phyloP scores from a whole-genome alignment of 805 yeast genomes.

The Naumovozyma dairenensis region DNA sequence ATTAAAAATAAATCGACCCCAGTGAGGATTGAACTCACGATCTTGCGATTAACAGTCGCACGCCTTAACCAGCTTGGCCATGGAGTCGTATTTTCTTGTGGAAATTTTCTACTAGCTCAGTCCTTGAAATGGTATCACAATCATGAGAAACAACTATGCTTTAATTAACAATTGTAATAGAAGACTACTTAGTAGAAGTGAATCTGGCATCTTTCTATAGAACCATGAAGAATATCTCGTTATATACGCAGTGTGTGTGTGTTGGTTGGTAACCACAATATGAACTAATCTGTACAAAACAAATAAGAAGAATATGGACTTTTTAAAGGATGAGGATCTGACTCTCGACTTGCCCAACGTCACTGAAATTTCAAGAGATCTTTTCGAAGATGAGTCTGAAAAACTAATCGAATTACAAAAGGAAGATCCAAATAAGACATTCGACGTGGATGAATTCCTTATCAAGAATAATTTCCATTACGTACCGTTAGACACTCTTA shows the following conservation, averaged over 20 bases:
- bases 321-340: slow-evolving; percentile 16
- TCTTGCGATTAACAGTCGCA: slow-evolving; percentile 59
- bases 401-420: slow-evolving; percentile 3
- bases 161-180: too few relatives aligned
- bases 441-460: slow-evolving; percentile 23
- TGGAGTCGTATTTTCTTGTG: slow-evolving; percentile 40
- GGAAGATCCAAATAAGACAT: slow-evolving; percentile 4
- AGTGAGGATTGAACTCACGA: slow-evolving; percentile 53
- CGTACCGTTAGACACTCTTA: slow-evolving; percentile 22
- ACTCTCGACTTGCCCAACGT: slow-evolving; percentile 21
- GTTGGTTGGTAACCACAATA: too few relatives aligned
- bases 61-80: slow-evolving; percentile 57
- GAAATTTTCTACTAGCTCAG: too few relatives aligned
- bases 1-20: slow-evolving; percentile 34
- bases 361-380: slow-evolving; percentile 20
- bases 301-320: slow-evolving; percentile 17
- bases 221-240: too few relatives aligned
- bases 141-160: too few relatives aligned
- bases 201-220: too few relatives aligned
- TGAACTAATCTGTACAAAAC: too few relatives aligned
- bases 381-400: slow-evolving; percentile 19
- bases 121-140: too few relatives aligned
- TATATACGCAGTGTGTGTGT: too few relatives aligned
- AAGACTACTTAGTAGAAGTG: too few relatives aligned
- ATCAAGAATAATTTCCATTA: slow-evolving; percentile 27